Evolutionary conservation across 2,329 filamentous ascomycete genomes (phyloP).

Genomic region (Podosphaera fusca): DNA sequence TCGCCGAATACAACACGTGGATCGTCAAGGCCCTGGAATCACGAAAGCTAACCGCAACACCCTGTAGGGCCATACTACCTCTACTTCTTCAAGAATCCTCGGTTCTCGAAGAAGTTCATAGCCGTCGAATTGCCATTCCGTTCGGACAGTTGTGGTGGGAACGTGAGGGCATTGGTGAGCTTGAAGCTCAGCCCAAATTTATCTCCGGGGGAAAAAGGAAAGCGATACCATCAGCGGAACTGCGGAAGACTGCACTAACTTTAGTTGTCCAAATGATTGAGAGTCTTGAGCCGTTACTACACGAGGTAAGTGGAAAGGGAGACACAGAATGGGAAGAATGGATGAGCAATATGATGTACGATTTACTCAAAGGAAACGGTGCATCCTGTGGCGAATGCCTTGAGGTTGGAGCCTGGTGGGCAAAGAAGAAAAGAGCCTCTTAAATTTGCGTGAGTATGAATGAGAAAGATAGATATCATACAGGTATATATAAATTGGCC

Average conservation of each 20-base stretch:
- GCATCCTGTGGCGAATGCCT: conserved; percentile 70
- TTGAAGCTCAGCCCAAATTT: conserved; percentile 24
- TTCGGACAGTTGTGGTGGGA: conserved; percentile 75
- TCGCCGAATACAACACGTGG: conserved; percentile 71
- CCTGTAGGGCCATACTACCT: conserved; percentile 57
- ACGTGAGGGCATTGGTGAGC: conserved; percentile 44
- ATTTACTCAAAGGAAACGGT: conserved; percentile 57
- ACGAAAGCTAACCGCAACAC: conserved; percentile 46
- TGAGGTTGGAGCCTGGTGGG: conserved; percentile 71
- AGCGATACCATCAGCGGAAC: conserved; percentile 40
- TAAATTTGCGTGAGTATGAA: too few species aligned
- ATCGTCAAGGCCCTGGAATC: conserved; percentile 50
- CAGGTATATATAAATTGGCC: too few species aligned
- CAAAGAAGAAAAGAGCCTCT: conserved; percentile 49
- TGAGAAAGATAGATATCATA: too few species aligned
- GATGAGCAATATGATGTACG: conserved; percentile 68
- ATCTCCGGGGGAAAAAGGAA: conserved; percentile 14
- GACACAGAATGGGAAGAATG: conserved; percentile 83
- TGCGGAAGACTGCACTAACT: conserved; percentile 58
- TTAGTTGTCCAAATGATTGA: conserved; percentile 69
- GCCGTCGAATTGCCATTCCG: conserved; percentile 64
- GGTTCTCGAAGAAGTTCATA: conserved; percentile 41
- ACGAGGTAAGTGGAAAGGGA: conserved; percentile 65
- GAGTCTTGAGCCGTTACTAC: conserved; percentile 59
- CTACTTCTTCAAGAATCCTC: conserved; percentile 63